phyloP scores from a whole-genome alignment of 129 eudicot genomes.

The Deinandra increscens region DNA sequence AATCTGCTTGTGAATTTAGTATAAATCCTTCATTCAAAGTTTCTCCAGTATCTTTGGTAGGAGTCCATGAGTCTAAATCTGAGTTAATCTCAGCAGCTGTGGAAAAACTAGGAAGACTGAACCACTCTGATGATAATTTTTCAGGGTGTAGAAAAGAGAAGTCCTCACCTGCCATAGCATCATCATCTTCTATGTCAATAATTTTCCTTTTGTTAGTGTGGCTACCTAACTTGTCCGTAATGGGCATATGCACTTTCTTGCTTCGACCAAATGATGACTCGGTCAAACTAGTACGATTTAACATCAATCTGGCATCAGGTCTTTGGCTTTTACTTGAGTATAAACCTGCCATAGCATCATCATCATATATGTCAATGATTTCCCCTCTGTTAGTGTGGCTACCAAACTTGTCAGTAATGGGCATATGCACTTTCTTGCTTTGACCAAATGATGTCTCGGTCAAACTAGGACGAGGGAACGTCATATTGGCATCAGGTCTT shows the following conservation, averaged over 20 bases:
- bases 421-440: not conserved
- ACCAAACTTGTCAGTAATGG: slow-evolving; percentile 19
- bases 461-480: slow-evolving; percentile 25
- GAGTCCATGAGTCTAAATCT: slow-evolving; percentile 47
- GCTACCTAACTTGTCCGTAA: slow-evolving; percentile 21
- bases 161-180: slow-evolving; percentile 32
- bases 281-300: slow-evolving; percentile 25
- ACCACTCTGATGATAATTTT: slow-evolving; percentile 37
- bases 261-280: not conserved
- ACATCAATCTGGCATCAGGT: too few relatives aligned
- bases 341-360: slow-evolving; percentile 31
- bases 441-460: not conserved
- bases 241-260: not conserved
- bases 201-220: slow-evolving; percentile 54
- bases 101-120: slow-evolving; percentile 44
- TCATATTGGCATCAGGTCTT: slow-evolving; percentile 26
- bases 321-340: too few relatives aligned
- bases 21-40: slow-evolving; percentile 31
- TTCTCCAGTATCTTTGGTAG: slow-evolving; percentile 26
- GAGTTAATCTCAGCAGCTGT: slow-evolving; percentile 46
- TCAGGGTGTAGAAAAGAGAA: slow-evolving; percentile 26
- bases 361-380: slow-evolving; percentile 57
- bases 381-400: slow-evolving; percentile 46
- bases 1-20: slow-evolving; percentile 27
- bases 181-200: slow-evolving; percentile 54